A percentile compares a stretch with the other conserved stretches of the same genome.
phyloP scores from a whole-genome alignment of 1,284 basidiomycete genomes.

The Austroboletus novae-zelandiae region DNA sequence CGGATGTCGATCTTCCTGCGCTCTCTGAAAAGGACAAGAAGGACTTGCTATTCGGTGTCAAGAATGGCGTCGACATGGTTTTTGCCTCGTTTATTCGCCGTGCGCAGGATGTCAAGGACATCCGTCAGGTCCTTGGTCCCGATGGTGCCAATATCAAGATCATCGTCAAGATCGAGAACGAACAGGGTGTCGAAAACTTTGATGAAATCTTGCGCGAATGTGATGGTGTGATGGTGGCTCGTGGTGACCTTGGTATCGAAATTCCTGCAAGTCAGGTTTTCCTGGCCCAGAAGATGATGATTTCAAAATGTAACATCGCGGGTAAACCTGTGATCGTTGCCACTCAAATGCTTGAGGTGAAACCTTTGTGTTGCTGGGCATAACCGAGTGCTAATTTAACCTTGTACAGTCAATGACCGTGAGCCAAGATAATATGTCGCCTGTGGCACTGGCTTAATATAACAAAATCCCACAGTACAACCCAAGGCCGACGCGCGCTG shows the following conservation, averaged over 20 bases:
- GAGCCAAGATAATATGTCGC: constrained; percentile 24
- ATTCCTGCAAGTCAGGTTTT: constrained; percentile 98
- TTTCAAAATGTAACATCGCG: constrained; percentile 94
- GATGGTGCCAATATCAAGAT: constrained; percentile 95
- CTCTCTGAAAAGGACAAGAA: constrained; percentile 98
- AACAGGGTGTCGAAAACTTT: constrained; percentile 96
- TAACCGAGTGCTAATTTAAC: constrained; percentile 11
- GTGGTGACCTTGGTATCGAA: constrained; percentile 97
- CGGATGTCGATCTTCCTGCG: constrained; percentile 95
- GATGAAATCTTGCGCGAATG: constrained; percentile 93
- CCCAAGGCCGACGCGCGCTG: constrained; percentile 94
- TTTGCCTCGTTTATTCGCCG: constrained; percentile 98
- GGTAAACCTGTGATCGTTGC: constrained; percentile 99
- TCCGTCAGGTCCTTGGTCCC: constrained; percentile 86
- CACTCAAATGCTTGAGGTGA: constrained; percentile 98
- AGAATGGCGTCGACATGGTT: constrained; percentile 98
- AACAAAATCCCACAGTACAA: constrained; percentile 66
- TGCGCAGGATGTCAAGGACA: constrained; percentile 89
- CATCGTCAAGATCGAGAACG: constrained; percentile 98
- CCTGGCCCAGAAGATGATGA: constrained; percentile 99
- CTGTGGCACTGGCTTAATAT: constrained; percentile 7
- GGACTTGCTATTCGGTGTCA: constrained; percentile 93
- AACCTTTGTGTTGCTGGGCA: constrained; percentile 20
- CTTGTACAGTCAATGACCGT: constrained; percentile 86
- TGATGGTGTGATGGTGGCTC: constrained; percentile 98